Percentiles rank a stretch among this genome's conserved stretches.
phyloP scores from a whole-genome alignment of 805 yeast species.

The Naumovozyma baii region DNA sequence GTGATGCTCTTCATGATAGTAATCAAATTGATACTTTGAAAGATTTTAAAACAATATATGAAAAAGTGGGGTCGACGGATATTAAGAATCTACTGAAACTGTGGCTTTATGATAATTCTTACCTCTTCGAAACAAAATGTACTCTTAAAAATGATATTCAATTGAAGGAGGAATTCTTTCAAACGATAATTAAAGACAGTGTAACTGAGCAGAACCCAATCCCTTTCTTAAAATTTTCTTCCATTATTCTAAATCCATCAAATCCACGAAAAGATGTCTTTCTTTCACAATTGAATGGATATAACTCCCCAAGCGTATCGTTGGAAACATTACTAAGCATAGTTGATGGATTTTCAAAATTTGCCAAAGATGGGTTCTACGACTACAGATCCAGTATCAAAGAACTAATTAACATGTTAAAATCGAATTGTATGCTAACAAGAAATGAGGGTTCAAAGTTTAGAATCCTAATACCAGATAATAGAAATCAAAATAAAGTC shows the following conservation, averaged over 20 bases:
- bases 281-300: conserved; percentile 7
- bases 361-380: conserved; percentile 5
- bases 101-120: conserved; percentile 25
- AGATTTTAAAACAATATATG: conserved; percentile 20
- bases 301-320: conserved; percentile 9
- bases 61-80: conserved; percentile 6
- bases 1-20: conserved; percentile 13
- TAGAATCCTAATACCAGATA: conserved; percentile 9
- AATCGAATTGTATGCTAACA: conserved; percentile 15
- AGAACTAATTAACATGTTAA: conserved; percentile 21
- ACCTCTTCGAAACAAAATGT: conserved; percentile 6
- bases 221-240: conserved; percentile 17
- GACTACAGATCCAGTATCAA: conserved; percentile 16
- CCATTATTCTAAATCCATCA: conserved; percentile 16
- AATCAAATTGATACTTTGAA: conserved; percentile 13
- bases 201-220: conserved; percentile 8
- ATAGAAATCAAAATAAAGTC: too few relatives aligned
- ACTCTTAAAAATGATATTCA: conserved; percentile 9
- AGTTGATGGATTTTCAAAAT: conserved; percentile 13
- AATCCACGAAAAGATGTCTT: conserved; percentile 11
- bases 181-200: conserved; percentile 9
- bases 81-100: conserved; percentile 16
- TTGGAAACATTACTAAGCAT: conserved; percentile 19
- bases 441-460: not conserved
- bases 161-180: conserved; percentile 15